Evolutionary conservation across 139 green algal genomes (phyloP).

Genomic region (Tetraselmis chui): DNA sequence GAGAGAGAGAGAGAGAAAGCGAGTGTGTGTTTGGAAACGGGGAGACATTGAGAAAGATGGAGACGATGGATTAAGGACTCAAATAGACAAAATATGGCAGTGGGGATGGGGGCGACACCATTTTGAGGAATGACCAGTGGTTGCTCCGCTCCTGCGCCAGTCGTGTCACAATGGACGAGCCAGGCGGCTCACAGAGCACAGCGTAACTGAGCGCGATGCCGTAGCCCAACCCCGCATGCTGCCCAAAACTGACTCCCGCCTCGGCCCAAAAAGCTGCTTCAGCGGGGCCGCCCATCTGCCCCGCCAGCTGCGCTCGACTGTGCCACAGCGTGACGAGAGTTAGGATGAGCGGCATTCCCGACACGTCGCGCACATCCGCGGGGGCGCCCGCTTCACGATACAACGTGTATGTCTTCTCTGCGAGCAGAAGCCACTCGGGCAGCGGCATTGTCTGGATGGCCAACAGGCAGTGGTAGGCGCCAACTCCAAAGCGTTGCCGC

Average conservation of each 20-base stretch:
- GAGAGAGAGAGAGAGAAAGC: no score
- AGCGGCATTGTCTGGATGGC: background rate
- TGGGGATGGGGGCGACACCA: background rate
- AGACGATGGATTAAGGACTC: background rate
- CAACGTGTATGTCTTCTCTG: background rate
- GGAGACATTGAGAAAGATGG: background rate
- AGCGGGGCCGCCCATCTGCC: background rate
- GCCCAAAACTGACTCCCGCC: background rate
- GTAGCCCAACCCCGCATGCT: background rate
- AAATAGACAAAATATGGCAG: no score
- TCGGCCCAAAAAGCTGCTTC: background rate
- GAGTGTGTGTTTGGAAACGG: background rate
- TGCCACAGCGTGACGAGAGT: background rate
- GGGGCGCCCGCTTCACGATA: background rate
- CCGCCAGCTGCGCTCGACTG: background rate
- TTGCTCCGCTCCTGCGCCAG: background rate
- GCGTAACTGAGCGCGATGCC: background rate
- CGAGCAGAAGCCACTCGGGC: background rate
- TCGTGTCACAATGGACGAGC: background rate
- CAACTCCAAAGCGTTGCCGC: background rate
- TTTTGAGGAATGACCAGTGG: background rate
- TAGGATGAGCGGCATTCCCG: background rate
- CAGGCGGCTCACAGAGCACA: background rate
- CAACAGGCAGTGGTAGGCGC: background rate
- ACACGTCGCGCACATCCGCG: background rate